phyloP scores from a whole-genome alignment of 2,329 filamentous ascomycete species.

The Canariomyces notabilis region DNA sequence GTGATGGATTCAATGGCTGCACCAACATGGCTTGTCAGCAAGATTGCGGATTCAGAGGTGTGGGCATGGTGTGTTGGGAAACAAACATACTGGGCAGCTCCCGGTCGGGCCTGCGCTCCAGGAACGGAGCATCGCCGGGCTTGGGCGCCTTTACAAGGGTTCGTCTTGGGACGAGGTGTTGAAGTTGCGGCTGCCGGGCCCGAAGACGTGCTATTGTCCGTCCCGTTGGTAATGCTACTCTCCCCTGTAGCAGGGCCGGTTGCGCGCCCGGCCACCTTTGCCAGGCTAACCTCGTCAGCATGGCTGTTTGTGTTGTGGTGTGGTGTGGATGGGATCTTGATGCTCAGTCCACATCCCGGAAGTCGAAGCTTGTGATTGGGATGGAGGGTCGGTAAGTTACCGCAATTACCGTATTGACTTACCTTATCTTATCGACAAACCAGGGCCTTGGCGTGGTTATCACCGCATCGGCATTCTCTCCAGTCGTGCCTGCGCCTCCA shows the following conservation, averaged over 20 bases:
- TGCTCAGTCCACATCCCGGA: neutral
- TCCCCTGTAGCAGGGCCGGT: constrained; percentile 22
- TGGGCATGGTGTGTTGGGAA: neutral
- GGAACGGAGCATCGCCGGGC: constrained; percentile 56
- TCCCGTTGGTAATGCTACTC: constrained; percentile 1
- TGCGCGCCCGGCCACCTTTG: constrained; percentile 28
- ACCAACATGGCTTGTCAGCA: constrained; percentile 2
- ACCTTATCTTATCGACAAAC: neutral
- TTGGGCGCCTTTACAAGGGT: constrained; percentile 52
- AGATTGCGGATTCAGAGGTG: neutral
- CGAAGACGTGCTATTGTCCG: neutral
- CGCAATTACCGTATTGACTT: too few relatives aligned
- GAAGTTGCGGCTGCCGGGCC: constrained; percentile 14
- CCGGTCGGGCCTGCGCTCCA: constrained; percentile 60
- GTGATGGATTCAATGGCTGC: constrained; percentile 39
- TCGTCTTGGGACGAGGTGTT: constrained; percentile 32
- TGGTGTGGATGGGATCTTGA: constrained; percentile 1
- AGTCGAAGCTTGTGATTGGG: neutral
- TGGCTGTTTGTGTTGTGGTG: constrained; percentile 17
- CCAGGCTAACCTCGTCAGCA: constrained; percentile 33
- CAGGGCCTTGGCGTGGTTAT: neutral
- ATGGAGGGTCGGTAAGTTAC: too few relatives aligned
- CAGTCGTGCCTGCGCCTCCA: too few relatives aligned
- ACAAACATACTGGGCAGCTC: constrained; percentile 54
- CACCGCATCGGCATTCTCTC: too few relatives aligned